A percentile compares a stretch with the other conserved stretches of the same genome.
Conservation (phyloP, 2,329 filamentous ascomycete species). For the Nothopassalora personata region DNA sequence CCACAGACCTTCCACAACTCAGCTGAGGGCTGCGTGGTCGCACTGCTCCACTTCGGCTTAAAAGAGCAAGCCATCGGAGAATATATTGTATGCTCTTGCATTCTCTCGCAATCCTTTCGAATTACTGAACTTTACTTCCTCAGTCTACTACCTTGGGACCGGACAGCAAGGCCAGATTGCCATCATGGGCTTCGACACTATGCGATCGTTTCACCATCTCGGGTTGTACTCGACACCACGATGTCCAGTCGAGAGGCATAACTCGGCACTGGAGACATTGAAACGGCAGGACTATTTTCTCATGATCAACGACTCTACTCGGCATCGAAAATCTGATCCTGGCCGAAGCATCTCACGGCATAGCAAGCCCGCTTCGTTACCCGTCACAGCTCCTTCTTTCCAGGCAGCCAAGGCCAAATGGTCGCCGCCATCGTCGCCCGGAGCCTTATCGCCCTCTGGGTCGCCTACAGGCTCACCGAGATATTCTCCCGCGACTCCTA, state of each 20-base stretch:
- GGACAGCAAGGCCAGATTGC: neutral
- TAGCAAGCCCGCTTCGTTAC: conserved; percentile 18
- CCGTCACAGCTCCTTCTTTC: conserved; percentile 22
- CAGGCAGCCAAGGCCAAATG: conserved; percentile 26
- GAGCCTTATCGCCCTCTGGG: conserved; percentile 8
- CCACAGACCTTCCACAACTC: conserved; percentile 3
- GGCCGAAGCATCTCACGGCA: conserved; percentile 11
- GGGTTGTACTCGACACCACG: conserved; percentile 8
- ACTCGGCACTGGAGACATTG: conserved; percentile 8
- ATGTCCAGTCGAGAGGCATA: conserved; percentile 2
- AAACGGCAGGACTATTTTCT: conserved; percentile 19
- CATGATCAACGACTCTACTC: conserved; percentile 11
- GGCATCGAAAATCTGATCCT: conserved; percentile 6
- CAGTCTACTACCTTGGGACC: neutral
- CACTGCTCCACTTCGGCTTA: neutral
- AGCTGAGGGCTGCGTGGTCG: conserved; percentile 8
- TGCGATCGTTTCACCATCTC: conserved; percentile 18
- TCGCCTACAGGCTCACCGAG: conserved; percentile 14
- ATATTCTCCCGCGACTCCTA: conserved; percentile 9
- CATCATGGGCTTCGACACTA: conserved; percentile 22
- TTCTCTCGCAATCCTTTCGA: neutral
- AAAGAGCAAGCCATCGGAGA: neutral
- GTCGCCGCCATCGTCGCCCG: conserved; percentile 31
- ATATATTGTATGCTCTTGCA: conserved; percentile 1
- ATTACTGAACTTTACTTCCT: neutral